Conservation (phyloP, 306 rosid species). For the Arachis stenosperma region DNA sequence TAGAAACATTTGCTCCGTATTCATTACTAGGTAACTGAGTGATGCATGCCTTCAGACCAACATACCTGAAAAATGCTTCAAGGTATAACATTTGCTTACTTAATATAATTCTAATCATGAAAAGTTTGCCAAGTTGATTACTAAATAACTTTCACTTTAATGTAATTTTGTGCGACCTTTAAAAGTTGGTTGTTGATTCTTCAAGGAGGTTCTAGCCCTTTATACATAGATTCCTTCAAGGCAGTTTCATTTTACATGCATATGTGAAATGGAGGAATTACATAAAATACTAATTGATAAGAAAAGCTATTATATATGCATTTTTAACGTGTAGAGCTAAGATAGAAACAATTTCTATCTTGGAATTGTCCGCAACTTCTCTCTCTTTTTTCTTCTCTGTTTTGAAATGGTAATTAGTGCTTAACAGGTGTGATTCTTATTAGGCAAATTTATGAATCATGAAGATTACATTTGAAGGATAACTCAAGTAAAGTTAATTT, state of each 20-base stretch:
- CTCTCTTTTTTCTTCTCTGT: no score
- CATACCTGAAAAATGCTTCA: slow-evolving; percentile 61
- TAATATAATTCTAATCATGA: slow-evolving; percentile 17
- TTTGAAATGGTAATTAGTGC: slow-evolving; percentile 20
- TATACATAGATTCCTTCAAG: neutral
- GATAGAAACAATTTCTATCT: neutral
- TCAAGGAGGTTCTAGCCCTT: slow-evolving; percentile 21
- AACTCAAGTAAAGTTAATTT: neutral
- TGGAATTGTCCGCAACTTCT: slow-evolving; percentile 2
- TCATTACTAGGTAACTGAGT: slow-evolving; percentile 65
- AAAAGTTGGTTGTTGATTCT: slow-evolving; percentile 23
- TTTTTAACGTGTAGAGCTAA: slow-evolving; percentile 6
- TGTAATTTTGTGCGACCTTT: slow-evolving; percentile 20
- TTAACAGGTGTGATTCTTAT: slow-evolving; percentile 19
- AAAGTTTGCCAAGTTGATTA: slow-evolving; percentile 17
- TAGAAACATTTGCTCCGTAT: slow-evolving; percentile 67
- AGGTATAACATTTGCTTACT: slow-evolving; percentile 10
- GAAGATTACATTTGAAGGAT: slow-evolving; percentile 28
- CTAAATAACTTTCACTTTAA: slow-evolving; percentile 13
- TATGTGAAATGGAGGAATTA: slow-evolving; percentile 1
- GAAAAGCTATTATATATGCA: slow-evolving; percentile 13
- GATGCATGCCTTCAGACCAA: slow-evolving; percentile 70
- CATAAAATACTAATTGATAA: slow-evolving; percentile 5
- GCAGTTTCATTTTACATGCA: slow-evolving; percentile 7
- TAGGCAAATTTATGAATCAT: slow-evolving; percentile 17